Evolutionary conservation across 78 protist species (phyloP), one percentile per base, ranked within the genome.

Genomic region (Pelomyxa schiedti): DNA sequence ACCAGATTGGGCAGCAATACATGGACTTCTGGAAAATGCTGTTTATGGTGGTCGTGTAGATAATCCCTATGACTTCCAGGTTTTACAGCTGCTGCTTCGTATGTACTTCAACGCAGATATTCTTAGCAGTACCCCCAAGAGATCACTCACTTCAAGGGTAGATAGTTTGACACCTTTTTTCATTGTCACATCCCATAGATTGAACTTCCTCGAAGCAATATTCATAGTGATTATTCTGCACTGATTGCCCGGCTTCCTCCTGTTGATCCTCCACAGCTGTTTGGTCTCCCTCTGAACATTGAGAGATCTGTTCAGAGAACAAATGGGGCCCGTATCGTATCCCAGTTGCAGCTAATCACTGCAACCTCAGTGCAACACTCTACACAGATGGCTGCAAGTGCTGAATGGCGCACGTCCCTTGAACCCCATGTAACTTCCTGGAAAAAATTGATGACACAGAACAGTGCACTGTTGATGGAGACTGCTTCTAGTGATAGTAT

Each of bases 31-130:
- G 24, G 47, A 28, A 24, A 42, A 69, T 38, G 38, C 75, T 4
- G 32, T 84, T 29, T 82, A 82, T 39, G 93, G 93, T 6, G 95
- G 94, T 8, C 69, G 87, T 32, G 52, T 94, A 38, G 95, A 94
- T 84, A 91, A 91, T 78, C 89, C 75, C 43, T 86, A 79, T 66
- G 97, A 94, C 72, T 35, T 58, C 64, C 79, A 82, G 7, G 68
- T 88, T 26, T 87, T 91, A 16, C 41, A 24, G 35, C 37, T 89
- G 29, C 88, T 83, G 80, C 81, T 91, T 40, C 39, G 71, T 39
- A 28, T 9, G 52, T 88, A 42, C 77, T 80, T 82, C 77, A 1
- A 39, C 1, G 1, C 30, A 1, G 53, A 41, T 42, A 36, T 42
- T 39, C 63, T 84, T 70, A 9, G 78, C 37, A 28, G 2, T 8